Base-by-base conservation (phyloP, 1,284 basidiomycete genomes). In the Vanrija pseudolonga region DNA sequence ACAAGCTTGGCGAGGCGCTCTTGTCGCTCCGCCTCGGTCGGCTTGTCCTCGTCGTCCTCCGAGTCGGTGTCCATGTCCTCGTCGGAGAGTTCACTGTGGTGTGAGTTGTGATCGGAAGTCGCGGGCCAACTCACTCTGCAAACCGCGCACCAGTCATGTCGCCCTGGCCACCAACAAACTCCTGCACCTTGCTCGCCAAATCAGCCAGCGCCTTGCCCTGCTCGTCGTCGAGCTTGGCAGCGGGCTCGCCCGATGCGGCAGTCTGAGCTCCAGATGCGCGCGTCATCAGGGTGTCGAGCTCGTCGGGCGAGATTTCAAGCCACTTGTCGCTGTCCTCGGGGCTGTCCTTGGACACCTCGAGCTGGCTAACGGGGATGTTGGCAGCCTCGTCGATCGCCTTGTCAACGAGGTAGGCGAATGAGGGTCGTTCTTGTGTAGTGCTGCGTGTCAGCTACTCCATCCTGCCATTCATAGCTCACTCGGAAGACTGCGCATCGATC, bases 131-230 rank as follows among this genome's bases (percentile, higher is more conserved):
- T 67, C 75, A 95, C 91, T 94, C 92, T 47, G 86, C 84, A 66
- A 97, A 94, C 58, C 81, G 76, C 0, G 90, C 93, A 2, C 93
- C 93, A 63, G 90, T 86, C 6, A 95, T 59, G 60, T 89, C 86
- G 6, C 93, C 93, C 69, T 92, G 77, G 2, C 88, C 90, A 62
- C 91, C 86, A 2, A 97, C 84, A 69, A 97, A 97, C 26, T 81
- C 80, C 66, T 90, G 86, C 0, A 97, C 89, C 71, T 90, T 89
- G 59, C 82, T 79, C 11, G 93, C 91, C 47, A 97, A 80, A 59
- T 83, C 81, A 62, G 84, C 83, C 43, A 97, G 75, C 51, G 82
- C 84, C 17, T 80, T 71, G 2, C 90, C 86, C 66, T 91, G 86
- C 51, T 83, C 81, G 32, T 83, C 69, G 1, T 64, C 68, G 3